Evolutionary conservation across 768 basidiomycete genomes (phyloP), one percentile per base, ranked within the genome.

Genomic region (Cystobasidium onofrii): DNA sequence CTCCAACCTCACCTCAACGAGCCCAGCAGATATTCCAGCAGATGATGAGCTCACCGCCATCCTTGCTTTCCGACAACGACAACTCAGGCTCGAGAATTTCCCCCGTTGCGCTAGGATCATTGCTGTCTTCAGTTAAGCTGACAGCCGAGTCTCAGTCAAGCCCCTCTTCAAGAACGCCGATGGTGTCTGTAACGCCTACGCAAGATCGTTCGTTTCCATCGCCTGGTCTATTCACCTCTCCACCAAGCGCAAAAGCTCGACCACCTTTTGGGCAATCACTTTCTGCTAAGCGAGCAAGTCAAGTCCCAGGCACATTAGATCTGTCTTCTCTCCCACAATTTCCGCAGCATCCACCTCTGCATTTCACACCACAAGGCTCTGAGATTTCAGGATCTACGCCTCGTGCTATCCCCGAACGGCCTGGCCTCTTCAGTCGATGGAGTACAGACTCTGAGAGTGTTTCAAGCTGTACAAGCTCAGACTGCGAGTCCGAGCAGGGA

Each of bases 361-460:
- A 34, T 44, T 20, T 46, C 54, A 52, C 65, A 20, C 65, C 39
- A 29, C 65, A 67, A 64, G 63, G 7, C 25, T 64, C 63, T 27
- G 69, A 71, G 12, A 60, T 39, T 15, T 34, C 54, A 15, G 55
- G 69, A 4, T 55, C 50, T 23, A 71, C 69, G 2, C 69, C 69
- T 1, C n/a, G 55, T 6, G 69, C 69, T n/a, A 2, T 71, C 3
- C 25, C 50, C 17, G 54, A 71, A 13, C 3, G 55, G 20, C 55
- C 69, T 18, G 69, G 69, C 18, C 54, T 71, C 2, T 44, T 71
- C 54, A 71, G 69, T 44, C 50, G 69, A 27, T 71, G 69, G 69
- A 41, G 36, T 34, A 60, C 54, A 9, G 69, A 71, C 29, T 71
- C 69, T 33, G 65, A 52, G 10, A 31, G 50, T n/a, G 65, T 23